These are phyloP conservation scores for Geranium rotundifolium DNA, from an alignment of 345 rosid species.

Conservation along the genomic window DNA sequence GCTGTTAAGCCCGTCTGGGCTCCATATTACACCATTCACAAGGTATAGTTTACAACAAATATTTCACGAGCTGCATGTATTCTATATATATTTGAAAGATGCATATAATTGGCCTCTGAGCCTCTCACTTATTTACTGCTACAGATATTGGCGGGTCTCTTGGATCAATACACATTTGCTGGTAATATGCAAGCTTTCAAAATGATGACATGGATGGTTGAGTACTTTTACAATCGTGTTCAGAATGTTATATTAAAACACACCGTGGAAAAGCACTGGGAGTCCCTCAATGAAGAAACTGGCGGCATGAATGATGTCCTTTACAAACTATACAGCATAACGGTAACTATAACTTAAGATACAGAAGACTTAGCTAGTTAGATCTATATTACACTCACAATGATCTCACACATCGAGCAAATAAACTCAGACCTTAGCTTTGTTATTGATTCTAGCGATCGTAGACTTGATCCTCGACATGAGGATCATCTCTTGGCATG, in stretches of 20 bases:
- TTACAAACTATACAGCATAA: conserved; percentile 51
- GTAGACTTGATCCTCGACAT: no score
- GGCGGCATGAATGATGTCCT: conserved; percentile 98
- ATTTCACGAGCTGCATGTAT: not conserved
- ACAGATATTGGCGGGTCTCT: conserved; percentile 80
- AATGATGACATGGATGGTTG: conserved; percentile 77
- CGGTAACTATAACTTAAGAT: conserved; percentile 26
- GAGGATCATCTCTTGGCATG: no score
- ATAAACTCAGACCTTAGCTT: no score
- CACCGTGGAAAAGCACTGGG: conserved; percentile 59
- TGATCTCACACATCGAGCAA: no score
- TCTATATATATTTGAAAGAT: not conserved
- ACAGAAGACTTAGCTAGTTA: no score
- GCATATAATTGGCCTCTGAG: not conserved
- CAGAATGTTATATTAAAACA: conserved; percentile 51
- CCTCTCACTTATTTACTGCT: conserved; percentile 7
- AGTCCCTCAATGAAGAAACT: conserved; percentile 80
- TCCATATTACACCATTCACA: conserved; percentile 94
- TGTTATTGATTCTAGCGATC: no score
- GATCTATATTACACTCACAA: no score
- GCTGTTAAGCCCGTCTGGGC: conserved; percentile 86
- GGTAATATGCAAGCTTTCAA: conserved; percentile 52
- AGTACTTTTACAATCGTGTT: conserved; percentile 73
- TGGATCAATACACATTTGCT: conserved; percentile 72
- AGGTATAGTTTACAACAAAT: conserved; percentile 25